Percentiles rank a stretch among this genome's conserved stretches.
These are phyloP conservation scores for Beauveria sp. DNA, from an alignment of 2,329 filamentous ascomycete genomes.

Conservation along the genomic window DNA sequence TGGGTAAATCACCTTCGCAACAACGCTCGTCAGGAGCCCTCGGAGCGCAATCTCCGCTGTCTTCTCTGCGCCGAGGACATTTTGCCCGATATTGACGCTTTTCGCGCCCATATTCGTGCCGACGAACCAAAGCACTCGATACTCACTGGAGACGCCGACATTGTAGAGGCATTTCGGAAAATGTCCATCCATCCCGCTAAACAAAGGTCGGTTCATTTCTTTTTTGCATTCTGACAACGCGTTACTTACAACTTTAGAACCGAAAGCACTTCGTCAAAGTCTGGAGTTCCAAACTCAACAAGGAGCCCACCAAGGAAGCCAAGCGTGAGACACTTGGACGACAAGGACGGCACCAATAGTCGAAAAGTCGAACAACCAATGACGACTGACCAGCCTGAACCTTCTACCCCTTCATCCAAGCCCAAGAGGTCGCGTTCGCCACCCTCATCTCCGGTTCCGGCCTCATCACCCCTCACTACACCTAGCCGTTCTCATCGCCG, in stretches of 20 bases:
- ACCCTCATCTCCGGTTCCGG: conserved; percentile 17
- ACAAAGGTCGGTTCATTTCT: conserved; percentile 12
- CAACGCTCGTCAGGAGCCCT: conserved; percentile 16
- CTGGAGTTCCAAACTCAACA: neutral
- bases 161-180: conserved; percentile 20
- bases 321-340: neutral
- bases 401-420: neutral
- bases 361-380: neutral
- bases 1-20: conserved; percentile 20
- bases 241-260: neutral
- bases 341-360: neutral
- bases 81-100: conserved; percentile 18
- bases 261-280: neutral
- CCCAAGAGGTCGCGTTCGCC: conserved; percentile 23
- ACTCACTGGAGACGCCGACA: conserved; percentile 19
- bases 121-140: conserved; percentile 15
- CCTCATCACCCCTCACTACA: conserved; percentile 16
- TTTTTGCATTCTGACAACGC: neutral
- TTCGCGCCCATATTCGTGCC: conserved; percentile 19
- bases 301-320: neutral
- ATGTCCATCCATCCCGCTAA: conserved; percentile 14
- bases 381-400: conserved; percentile 13
- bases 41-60: conserved; percentile 15
- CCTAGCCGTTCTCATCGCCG: conserved; percentile 2
- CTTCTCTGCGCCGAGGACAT: conserved; percentile 20